These are phyloP conservation scores for Paecilomyces dactylethromorphus DNA, from an alignment of 2,329 filamentous ascomycete genomes.

Conservation along the genomic window DNA sequence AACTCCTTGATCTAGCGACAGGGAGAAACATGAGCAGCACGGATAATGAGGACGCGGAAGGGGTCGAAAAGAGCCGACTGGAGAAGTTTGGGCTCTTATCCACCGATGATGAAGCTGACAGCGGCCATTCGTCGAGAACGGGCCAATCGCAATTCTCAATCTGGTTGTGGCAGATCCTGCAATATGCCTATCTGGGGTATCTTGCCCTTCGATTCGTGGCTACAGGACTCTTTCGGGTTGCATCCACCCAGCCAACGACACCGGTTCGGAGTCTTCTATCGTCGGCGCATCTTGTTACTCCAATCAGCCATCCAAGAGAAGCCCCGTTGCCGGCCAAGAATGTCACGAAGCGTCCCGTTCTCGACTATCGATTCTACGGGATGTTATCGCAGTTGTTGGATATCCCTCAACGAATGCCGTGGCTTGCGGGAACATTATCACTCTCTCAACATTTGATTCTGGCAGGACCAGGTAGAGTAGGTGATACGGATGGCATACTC, in stretches of 20 bases:
- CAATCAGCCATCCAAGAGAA: constrained; percentile 20
- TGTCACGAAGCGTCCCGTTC: constrained; percentile 52
- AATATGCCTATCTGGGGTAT: constrained; percentile 47
- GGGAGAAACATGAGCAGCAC: constrained; percentile 8
- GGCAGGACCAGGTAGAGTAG: constrained; percentile 67
- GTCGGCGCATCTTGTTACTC: constrained; percentile 16
- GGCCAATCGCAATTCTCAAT: constrained; percentile 28
- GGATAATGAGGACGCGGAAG: constrained; percentile 22
- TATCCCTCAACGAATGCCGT: constrained; percentile 78
- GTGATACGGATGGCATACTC: constrained; percentile 67
- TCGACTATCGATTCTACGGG: constrained; percentile 71
- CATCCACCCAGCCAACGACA: constrained; percentile 52
- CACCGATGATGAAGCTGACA: constrained; percentile 20
- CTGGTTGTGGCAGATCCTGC: constrained; percentile 47
- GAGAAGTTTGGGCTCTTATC: constrained; percentile 53
- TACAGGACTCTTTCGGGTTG: constrained; percentile 59
- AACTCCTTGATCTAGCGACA: constrained; percentile 51
- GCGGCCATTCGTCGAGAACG: constrained; percentile 16
- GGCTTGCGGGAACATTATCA: constrained; percentile 70
- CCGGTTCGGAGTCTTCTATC: constrained; percentile 18
- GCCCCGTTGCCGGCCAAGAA: constrained; percentile 21
- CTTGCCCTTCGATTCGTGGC: constrained; percentile 61
- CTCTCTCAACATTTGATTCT: constrained; percentile 69
- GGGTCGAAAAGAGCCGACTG: constrained; percentile 37
- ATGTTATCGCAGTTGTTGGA: constrained; percentile 67